Evolutionary conservation across 2,329 filamentous ascomycete genomes (phyloP).

Genomic region (Penicillium rolfsii): DNA sequence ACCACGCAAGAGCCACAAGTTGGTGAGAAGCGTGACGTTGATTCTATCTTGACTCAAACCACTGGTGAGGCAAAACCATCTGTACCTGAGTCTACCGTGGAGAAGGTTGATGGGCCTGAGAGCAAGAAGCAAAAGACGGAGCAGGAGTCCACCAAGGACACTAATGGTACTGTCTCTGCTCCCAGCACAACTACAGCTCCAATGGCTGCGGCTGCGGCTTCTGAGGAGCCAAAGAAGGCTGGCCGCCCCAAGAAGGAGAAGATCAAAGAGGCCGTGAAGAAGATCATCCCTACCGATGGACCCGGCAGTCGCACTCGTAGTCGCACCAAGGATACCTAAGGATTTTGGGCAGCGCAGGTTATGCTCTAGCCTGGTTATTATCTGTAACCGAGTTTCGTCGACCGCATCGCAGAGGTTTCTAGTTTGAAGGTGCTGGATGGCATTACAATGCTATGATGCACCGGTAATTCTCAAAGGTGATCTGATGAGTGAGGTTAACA

Average conservation of each 20-base stretch:
- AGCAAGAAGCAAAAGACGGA: conserved; percentile 44
- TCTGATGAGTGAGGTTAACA: neutral
- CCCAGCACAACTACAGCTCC: conserved; percentile 6
- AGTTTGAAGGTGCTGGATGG: neutral
- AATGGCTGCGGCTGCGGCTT: conserved; percentile 14
- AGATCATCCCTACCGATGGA: conserved; percentile 35
- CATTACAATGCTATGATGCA: neutral
- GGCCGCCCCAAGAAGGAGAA: conserved; percentile 39
- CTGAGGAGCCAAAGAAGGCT: conserved; percentile 37
- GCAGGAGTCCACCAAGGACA: conserved; percentile 8
- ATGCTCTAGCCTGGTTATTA: neutral
- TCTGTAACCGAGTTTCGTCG: neutral
- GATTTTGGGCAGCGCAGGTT: neutral
- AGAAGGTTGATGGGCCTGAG: conserved; percentile 28
- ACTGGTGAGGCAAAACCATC: conserved; percentile 1
- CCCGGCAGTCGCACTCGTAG: conserved; percentile 46
- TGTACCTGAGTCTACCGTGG: conserved; percentile 19
- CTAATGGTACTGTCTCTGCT: conserved; percentile 19
- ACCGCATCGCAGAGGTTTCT: neutral
- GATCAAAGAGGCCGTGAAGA: conserved; percentile 33
- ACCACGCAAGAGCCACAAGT: conserved; percentile 11
- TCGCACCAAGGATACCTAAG: conserved; percentile 37
- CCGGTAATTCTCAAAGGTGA: neutral
- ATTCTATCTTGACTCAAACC: conserved; percentile 10
- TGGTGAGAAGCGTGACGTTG: conserved; percentile 28